phyloP scores from a whole-genome alignment of 2,329 filamentous ascomycete species.

The Cadophora malorum region DNA sequence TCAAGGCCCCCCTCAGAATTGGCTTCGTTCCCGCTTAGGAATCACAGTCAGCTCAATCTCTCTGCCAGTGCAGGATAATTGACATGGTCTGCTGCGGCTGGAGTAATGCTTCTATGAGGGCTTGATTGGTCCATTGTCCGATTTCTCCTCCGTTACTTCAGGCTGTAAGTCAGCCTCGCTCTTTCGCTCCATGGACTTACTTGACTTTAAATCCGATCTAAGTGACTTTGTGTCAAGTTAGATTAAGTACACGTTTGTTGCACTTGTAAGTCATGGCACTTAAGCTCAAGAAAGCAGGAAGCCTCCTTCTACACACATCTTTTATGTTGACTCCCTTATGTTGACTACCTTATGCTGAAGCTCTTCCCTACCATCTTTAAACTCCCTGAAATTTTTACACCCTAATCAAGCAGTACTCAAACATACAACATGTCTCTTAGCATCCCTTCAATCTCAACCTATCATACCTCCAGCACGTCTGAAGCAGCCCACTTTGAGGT shows the following conservation, averaged over 20 bases:
- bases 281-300: neutral
- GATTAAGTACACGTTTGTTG: neutral
- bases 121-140: neutral
- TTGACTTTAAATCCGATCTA: neutral
- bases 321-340: neutral
- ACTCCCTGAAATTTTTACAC: neutral
- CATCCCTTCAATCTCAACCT: neutral
- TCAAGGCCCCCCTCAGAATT: neutral
- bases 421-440: neutral
- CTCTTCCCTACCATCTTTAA: neutral
- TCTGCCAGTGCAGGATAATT: neutral
- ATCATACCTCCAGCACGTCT: neutral
- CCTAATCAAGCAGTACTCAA: neutral
- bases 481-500: neutral
- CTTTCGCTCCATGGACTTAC: neutral
- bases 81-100: neutral
- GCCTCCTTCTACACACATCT: neutral
- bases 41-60: neutral
- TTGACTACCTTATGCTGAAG: neutral
- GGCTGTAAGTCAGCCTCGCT: neutral
- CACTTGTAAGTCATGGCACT: neutral
- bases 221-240: neutral
- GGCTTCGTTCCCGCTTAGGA: neutral
- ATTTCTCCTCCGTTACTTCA: neutral
- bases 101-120: neutral